Base-by-base conservation (phyloP, 805 yeast genomes). In the Candida yuanshanica region DNA sequence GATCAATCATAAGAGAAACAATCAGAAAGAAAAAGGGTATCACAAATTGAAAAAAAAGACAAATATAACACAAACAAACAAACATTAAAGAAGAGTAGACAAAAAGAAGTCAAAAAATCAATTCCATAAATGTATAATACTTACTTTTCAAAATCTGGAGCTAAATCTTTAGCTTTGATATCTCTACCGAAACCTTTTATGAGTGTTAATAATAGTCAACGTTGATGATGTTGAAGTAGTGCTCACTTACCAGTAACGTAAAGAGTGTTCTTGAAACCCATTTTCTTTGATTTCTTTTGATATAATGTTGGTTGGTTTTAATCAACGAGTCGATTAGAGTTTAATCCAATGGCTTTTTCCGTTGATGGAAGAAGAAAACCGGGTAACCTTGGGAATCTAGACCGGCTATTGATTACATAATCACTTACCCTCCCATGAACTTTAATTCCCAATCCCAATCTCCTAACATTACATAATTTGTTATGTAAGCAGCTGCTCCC, bases 81-180 rank as follows among this genome's bases (percentile, higher is more conserved):
- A 37, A 33, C 11, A 21, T n/a, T n/a, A 36, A 36, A 23, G n/a
- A 36, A 31, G 21, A 41, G 31, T 29, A 35, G 36, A 32, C 34
- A 37, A 37, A 42, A 34, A 27, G 33, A 18, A 26, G 22, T 26
- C 33, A 42, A 27, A n/a, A n/a, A n/a, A 39, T 37, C 33, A 33
- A 29, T 22, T 25, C 25, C 23, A 20, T 20, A 31, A 21, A 29
- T 7, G 16, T 20, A 5, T 4, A 4, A 49, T 55, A 76, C 81
- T 59, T 69, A 79, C 79, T 66, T 67, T 58, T 79, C 83, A 51
- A 79, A 77, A 35, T 71, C 74, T 16, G 76, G 74, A 18, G 83
- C 83, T 49, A 79, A 63, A 40, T 72, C 77, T 38, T 70, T 71
- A 13, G 83, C 83, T 53, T 68, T 68, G 39, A 75, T 63, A 21